These are phyloP conservation scores for Mucor saturninus DNA, from an alignment of 371 early-diverging fungal species.

Conservation along the genomic window DNA sequence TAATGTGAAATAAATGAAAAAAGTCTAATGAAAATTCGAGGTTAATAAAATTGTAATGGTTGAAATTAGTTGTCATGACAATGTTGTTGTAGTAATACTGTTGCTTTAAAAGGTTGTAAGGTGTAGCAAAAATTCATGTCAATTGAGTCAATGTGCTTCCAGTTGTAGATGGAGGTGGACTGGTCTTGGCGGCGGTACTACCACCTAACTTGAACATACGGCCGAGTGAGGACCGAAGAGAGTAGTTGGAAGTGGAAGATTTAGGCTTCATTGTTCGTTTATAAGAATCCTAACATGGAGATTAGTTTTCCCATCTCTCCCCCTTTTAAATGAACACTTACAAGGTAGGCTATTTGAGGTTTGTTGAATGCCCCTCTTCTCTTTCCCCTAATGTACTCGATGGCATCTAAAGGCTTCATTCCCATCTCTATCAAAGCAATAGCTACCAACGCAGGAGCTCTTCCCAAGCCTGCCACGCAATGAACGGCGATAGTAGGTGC, in stretches of 20 bases:
- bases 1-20: constrained; percentile 14
- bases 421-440: constrained; percentile 88
- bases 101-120: neutral
- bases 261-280: constrained; percentile 45
- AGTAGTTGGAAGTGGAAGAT: constrained; percentile 40
- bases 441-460: constrained; percentile 76
- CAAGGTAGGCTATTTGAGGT: constrained; percentile 73
- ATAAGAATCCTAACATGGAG: constrained; percentile 38
- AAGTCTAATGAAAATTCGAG: constrained; percentile 8
- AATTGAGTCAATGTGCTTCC: constrained; percentile 19
- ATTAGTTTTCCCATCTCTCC: neutral
- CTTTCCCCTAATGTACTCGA: constrained; percentile 76
- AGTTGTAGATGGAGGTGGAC: constrained; percentile 12
- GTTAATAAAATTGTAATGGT: constrained; percentile 3
- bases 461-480: constrained; percentile 87
- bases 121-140: constrained; percentile 28
- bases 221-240: constrained; percentile 41
- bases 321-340: constrained; percentile 11
- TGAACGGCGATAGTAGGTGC: constrained; percentile 83
- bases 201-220: constrained; percentile 51
- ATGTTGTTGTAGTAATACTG: neutral
- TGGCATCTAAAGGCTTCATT: constrained; percentile 81
- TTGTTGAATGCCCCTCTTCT: constrained; percentile 89
- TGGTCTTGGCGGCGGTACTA: constrained; percentile 15
- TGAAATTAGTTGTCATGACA: neutral